Percentiles rank a stretch among this genome's conserved stretches.
Conservation (phyloP, 129 eudicot genomes). For the Solidago caesia region DNA sequence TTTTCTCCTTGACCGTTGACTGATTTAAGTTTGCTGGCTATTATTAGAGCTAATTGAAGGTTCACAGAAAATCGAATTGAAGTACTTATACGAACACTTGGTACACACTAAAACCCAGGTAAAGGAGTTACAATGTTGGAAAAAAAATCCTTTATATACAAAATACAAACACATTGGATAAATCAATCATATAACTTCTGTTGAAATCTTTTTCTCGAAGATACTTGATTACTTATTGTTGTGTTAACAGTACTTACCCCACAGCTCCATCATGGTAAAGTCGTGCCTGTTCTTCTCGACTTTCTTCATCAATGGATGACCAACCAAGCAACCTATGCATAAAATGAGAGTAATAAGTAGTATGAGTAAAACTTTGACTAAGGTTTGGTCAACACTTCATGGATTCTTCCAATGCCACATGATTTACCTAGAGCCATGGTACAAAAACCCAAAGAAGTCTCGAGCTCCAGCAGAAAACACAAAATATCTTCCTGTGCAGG, state of each 20-base stretch:
- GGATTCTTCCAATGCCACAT: not conserved
- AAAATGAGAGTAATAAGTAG: not conserved
- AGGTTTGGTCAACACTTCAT: not conserved
- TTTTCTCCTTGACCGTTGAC: not conserved
- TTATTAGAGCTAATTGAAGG: not conserved
- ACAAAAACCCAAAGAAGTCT: slow-evolving; percentile 62
- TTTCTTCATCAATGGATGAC: slow-evolving; percentile 92
- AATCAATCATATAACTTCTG: not conserved
- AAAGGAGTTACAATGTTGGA: not conserved
- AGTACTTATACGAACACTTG: not conserved
- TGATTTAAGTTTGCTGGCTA: not conserved
- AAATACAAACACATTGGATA: not conserved
- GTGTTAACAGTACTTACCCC: slow-evolving; percentile 44
- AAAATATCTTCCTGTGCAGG: slow-evolving; percentile 45
- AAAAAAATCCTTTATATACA: not conserved
- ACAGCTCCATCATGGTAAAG: slow-evolving; percentile 60
- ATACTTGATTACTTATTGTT: not conserved
- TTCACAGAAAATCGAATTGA: not conserved
- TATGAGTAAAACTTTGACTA: not conserved
- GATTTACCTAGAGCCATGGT: slow-evolving; percentile 74
- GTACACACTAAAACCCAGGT: not conserved
- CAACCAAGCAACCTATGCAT: slow-evolving; percentile 74
- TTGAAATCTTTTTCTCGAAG: not conserved
- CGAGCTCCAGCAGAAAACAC: slow-evolving; percentile 48
- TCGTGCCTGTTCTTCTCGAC: slow-evolving; percentile 81